A percentile compares a stretch with the other conserved stretches of the same genome.
Conservation (phyloP, 2,329 filamentous ascomycete genomes). For the Scedosporium dehoogii region DNA sequence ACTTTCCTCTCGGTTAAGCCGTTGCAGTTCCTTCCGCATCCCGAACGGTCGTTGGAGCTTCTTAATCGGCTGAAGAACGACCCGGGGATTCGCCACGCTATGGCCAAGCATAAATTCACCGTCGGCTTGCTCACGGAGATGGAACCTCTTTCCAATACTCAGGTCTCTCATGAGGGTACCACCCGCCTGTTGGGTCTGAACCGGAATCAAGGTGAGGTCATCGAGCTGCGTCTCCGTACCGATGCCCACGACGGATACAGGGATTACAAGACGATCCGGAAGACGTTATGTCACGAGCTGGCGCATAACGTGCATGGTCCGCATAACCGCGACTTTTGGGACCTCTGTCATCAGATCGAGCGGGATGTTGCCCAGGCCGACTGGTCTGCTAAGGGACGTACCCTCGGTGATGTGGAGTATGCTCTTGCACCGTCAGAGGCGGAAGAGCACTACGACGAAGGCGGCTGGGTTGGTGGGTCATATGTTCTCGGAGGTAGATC, state of each 20-base stretch:
- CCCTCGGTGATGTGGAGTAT: slow-evolving; percentile 45
- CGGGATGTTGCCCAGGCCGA: slow-evolving; percentile 69
- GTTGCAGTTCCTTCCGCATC: slow-evolving; percentile 66
- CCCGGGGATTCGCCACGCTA: slow-evolving; percentile 72
- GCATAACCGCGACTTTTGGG: slow-evolving; percentile 85
- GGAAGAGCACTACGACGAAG: slow-evolving; percentile 53
- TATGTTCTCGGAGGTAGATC: slow-evolving; percentile 58
- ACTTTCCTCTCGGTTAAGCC: slow-evolving; percentile 74
- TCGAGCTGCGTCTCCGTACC: slow-evolving; percentile 82
- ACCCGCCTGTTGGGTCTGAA: slow-evolving; percentile 78
- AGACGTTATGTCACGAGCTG: slow-evolving; percentile 89
- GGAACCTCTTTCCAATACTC: slow-evolving; percentile 76
- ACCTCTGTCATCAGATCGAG: slow-evolving; percentile 79
- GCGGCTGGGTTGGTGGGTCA: slow-evolving; percentile 70
- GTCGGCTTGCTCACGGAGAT: slow-evolving; percentile 90
- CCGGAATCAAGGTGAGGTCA: slow-evolving; percentile 76
- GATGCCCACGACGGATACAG: slow-evolving; percentile 91
- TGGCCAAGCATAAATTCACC: slow-evolving; percentile 75
- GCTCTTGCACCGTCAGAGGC: slow-evolving; percentile 38
- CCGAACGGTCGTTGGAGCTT: slow-evolving; percentile 59
- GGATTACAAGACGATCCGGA: slow-evolving; percentile 84
- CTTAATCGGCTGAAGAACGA: slow-evolving; percentile 71
- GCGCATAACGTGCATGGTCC: slow-evolving; percentile 82
- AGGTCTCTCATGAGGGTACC: slow-evolving; percentile 57
- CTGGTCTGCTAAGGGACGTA: slow-evolving; percentile 62